These are phyloP conservation scores for Tylopilus sp. DNA, from an alignment of 768 basidiomycete species.

Conservation along the genomic window DNA sequence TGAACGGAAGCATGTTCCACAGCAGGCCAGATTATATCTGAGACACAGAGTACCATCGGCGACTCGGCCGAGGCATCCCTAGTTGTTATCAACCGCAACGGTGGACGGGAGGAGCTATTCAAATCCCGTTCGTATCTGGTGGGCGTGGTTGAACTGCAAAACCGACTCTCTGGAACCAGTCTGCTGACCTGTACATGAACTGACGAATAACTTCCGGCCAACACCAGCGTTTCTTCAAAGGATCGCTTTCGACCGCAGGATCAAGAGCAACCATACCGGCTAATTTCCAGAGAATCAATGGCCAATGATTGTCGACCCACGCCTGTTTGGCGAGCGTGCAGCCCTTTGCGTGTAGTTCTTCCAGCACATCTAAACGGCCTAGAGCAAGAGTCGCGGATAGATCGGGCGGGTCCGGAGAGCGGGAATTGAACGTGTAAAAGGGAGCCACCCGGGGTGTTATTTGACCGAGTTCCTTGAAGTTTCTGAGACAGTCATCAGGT, in stretches of 20 bases:
- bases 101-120: slow-evolving; percentile 72
- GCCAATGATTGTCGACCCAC: slow-evolving; percentile 96
- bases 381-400: slow-evolving; percentile 28
- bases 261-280: slow-evolving; percentile 79
- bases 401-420: slow-evolving; percentile 21
- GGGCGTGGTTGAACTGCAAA: background rate
- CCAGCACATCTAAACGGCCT: slow-evolving; percentile 53
- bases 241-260: slow-evolving; percentile 52
- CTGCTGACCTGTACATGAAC: slow-evolving; percentile 73
- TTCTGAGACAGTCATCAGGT: slow-evolving; percentile 35
- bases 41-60: slow-evolving; percentile 85
- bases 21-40: slow-evolving; percentile 59
- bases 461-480: slow-evolving; percentile 47
- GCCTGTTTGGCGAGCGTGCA: slow-evolving; percentile 65
- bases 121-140: slow-evolving; percentile 86
- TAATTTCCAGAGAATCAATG: slow-evolving; percentile 89
- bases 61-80: slow-evolving; percentile 76
- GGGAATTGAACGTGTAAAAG: slow-evolving; percentile 57
- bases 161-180: background rate
- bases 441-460: slow-evolving; percentile 54
- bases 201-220: slow-evolving; percentile 82
- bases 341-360: slow-evolving; percentile 51
- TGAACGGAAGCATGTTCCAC: slow-evolving; percentile 37
- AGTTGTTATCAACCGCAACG: slow-evolving; percentile 76
- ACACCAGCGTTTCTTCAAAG: slow-evolving; percentile 62